Evolutionary conservation across 2,329 filamentous ascomycete species (phyloP).

Genomic region (Trichoderma arundinaceum): DNA sequence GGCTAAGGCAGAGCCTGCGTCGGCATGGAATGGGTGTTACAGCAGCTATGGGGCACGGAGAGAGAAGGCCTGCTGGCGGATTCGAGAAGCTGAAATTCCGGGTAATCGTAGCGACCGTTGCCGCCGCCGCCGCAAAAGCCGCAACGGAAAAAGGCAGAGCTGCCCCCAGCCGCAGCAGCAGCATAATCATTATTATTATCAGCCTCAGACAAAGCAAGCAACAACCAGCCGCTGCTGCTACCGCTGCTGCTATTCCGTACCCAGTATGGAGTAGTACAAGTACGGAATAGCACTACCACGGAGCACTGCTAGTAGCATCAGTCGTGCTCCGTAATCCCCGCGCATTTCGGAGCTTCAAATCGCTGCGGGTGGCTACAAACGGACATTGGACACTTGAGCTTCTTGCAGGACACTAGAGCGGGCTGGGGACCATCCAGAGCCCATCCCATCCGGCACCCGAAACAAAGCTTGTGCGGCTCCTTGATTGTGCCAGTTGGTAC

Average conservation of each 20-base stretch:
- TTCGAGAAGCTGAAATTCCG: neutral
- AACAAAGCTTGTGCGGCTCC: conserved; percentile 5
- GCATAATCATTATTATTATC: too few relatives aligned
- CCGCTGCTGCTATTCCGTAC: too few relatives aligned
- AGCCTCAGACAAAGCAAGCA: too few relatives aligned
- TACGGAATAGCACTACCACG: too few relatives aligned
- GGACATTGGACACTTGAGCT: conserved; percentile 24
- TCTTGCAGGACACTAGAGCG: conserved; percentile 6
- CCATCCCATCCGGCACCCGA: conserved; percentile 19
- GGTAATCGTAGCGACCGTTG: neutral
- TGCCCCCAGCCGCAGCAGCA: too few relatives aligned
- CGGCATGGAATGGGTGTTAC: neutral
- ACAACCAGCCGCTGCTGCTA: too few relatives aligned
- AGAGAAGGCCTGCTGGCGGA: neutral
- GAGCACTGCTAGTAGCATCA: too few relatives aligned
- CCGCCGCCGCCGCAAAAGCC: neutral
- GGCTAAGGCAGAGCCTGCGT: neutral
- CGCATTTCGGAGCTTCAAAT: conserved; percentile 5
- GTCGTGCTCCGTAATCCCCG: conserved; percentile 8
- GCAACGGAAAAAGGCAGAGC: too few relatives aligned
- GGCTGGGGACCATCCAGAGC: neutral
- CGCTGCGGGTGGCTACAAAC: conserved; percentile 19
- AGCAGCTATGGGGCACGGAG: too few relatives aligned
- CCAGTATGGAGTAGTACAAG: too few relatives aligned
- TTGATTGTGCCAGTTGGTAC: neutral